These are phyloP conservation scores for Crithidia thermophila DNA, from an alignment of 208 protist species.

Conservation along the genomic window DNA sequence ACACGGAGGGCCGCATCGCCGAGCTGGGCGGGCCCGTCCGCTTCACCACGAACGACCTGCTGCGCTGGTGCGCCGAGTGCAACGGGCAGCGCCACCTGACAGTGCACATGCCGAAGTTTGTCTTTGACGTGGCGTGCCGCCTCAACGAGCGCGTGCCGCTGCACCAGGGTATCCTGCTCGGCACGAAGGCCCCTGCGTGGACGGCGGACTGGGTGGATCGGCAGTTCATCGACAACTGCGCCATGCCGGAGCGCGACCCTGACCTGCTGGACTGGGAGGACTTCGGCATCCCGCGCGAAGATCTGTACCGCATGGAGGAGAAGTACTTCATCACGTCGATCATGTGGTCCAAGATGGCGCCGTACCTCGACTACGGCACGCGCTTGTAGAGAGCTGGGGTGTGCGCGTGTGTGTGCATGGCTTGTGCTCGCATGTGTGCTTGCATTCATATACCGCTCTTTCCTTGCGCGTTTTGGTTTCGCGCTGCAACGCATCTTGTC, in stretches of 20 bases:
- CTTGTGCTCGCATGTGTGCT: background rate
- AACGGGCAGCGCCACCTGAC: slow-evolving; percentile 73
- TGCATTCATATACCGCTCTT: too few relatives aligned
- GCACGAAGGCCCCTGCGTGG: slow-evolving; percentile 76
- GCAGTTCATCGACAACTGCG: slow-evolving; percentile 91
- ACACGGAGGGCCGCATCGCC: slow-evolving; percentile 91
- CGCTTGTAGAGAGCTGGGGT: slow-evolving; percentile 54
- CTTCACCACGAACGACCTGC: slow-evolving; percentile 88
- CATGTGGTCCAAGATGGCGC: slow-evolving; percentile 79
- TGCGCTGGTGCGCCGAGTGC: slow-evolving; percentile 89
- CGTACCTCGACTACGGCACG: slow-evolving; percentile 71
- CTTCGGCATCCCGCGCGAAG: slow-evolving; percentile 90
- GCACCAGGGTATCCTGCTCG: slow-evolving; percentile 73
- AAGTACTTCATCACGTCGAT: slow-evolving; percentile 90
- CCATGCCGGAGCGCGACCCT: slow-evolving; percentile 87
- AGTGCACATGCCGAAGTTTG: slow-evolving; percentile 72
- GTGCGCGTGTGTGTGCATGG: slow-evolving; percentile 12
- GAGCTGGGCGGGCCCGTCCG: slow-evolving; percentile 90
- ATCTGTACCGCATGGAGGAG: slow-evolving; percentile 91
- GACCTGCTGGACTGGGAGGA: slow-evolving; percentile 92
- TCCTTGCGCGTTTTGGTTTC: too few relatives aligned
- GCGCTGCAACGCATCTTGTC: too few relatives aligned
- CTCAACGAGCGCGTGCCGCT: slow-evolving; percentile 81
- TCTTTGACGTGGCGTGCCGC: slow-evolving; percentile 66
- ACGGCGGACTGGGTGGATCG: slow-evolving; percentile 90